Percentiles rank a stretch among this genome's conserved stretches.
phyloP scores from a whole-genome alignment of 208 protist genomes.

The Leishmania turanica region DNA sequence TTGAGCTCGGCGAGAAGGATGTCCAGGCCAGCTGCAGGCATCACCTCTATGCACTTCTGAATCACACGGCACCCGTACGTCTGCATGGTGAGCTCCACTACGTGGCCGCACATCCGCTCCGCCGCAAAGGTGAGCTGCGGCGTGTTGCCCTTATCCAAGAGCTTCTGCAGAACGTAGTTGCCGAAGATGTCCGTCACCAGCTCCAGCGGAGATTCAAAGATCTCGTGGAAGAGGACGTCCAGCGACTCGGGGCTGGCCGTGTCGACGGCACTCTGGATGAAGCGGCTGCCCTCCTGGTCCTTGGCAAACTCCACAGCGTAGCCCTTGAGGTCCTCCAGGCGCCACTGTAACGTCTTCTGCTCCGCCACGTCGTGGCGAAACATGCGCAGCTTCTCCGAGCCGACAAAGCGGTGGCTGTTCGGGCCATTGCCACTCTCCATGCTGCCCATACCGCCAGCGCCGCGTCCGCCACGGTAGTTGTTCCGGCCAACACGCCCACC shows the following conservation, averaged over 20 bases:
- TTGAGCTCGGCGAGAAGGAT: slow-evolving; percentile 94
- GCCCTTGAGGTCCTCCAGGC: slow-evolving; percentile 85
- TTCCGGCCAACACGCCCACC: slow-evolving; percentile 15
- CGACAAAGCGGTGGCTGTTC: slow-evolving; percentile 37
- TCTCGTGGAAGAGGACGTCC: slow-evolving; percentile 92
- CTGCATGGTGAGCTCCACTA: slow-evolving; percentile 95
- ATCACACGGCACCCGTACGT: slow-evolving; percentile 99
- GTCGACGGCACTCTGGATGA: slow-evolving; percentile 97
- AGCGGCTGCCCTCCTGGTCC: slow-evolving; percentile 98
- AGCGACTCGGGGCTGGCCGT: slow-evolving; percentile 80
- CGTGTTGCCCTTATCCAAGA: slow-evolving; percentile 95
- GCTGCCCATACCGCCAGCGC: slow-evolving; percentile 33
- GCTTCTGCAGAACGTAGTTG: slow-evolving; percentile 99
- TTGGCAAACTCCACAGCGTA: slow-evolving; percentile 95
- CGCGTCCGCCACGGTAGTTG: slow-evolving; percentile 26
- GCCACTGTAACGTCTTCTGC: slow-evolving; percentile 55
- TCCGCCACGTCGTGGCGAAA: slow-evolving; percentile 63
- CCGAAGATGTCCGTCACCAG: slow-evolving; percentile 98
- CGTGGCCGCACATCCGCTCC: slow-evolving; percentile 85
- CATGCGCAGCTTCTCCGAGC: slow-evolving; percentile 68
- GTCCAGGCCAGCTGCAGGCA: slow-evolving; percentile 80
- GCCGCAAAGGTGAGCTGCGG: slow-evolving; percentile 84
- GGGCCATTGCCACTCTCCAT: slow-evolving; percentile 31
- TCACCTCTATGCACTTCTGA: slow-evolving; percentile 97
- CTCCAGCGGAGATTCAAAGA: slow-evolving; percentile 88